phyloP scores from a whole-genome alignment of 2,329 filamentous ascomycete species.

The Penicillium sp. region DNA sequence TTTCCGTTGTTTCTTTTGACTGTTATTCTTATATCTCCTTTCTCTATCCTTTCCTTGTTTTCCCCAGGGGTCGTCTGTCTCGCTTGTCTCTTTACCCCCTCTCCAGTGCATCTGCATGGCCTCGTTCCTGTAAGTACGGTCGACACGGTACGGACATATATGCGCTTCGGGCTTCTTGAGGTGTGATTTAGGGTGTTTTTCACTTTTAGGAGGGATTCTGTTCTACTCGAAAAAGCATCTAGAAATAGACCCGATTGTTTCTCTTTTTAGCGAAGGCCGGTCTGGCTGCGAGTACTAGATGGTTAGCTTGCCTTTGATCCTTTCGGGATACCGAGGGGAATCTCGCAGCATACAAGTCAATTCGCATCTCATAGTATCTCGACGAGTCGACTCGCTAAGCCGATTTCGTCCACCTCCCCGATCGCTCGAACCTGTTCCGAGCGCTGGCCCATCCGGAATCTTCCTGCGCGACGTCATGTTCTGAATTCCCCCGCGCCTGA shows the following conservation, averaged over 20 bases:
- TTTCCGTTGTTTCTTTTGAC: constrained; percentile 10
- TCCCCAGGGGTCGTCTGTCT: constrained; percentile 1
- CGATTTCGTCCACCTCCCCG: too few relatives aligned
- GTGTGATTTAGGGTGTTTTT: constrained; percentile 25
- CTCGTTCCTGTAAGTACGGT: constrained; percentile 26
- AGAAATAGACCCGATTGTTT: constrained; percentile 24
- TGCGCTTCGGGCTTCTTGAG: constrained; percentile 21
- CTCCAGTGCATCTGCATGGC: constrained; percentile 25
- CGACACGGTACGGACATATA: constrained; percentile 25
- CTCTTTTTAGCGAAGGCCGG: too few relatives aligned
- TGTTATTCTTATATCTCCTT: constrained; percentile 2
- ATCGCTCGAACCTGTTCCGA: background rate
- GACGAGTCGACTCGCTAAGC: too few relatives aligned
- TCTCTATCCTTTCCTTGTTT: constrained; percentile 4
- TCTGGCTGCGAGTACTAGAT: too few relatives aligned
- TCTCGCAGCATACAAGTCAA: too few relatives aligned
- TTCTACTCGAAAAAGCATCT: constrained; percentile 25
- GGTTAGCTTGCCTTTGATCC: too few relatives aligned
- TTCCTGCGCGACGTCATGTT: constrained; percentile 22
- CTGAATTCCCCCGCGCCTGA: constrained; percentile 19
- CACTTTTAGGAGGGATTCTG: constrained; percentile 12
- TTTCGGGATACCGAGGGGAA: too few relatives aligned
- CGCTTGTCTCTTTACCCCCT: constrained; percentile 1
- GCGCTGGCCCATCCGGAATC: constrained; percentile 11
- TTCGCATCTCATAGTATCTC: too few relatives aligned